Conservation (phyloP, 257 asterid genomes). For the Nicotiana otophora region DNA sequence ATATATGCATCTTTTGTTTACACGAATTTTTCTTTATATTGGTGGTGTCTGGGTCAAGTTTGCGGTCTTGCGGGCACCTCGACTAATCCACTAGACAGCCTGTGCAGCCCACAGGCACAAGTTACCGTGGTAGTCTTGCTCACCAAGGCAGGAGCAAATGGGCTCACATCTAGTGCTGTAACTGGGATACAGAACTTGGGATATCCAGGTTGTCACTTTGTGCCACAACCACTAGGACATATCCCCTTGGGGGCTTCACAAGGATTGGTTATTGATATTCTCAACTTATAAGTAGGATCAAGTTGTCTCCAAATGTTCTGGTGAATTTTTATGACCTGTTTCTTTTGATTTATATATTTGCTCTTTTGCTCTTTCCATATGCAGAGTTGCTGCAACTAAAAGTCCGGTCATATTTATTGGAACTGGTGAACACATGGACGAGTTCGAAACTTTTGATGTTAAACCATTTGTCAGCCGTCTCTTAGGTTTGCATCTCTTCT, state of each 20-base stretch:
- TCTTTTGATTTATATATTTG: neutral
- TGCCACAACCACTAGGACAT: neutral
- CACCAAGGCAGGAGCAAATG: neutral
- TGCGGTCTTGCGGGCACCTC: neutral
- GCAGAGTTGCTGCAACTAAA: conserved; percentile 95
- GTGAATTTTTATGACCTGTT: neutral
- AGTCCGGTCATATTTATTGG: conserved; percentile 95
- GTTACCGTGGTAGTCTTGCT: neutral
- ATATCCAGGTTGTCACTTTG: neutral
- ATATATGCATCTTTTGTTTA: neutral
- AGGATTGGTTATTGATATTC: neutral
- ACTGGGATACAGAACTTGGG: neutral
- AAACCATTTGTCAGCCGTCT: conserved; percentile 98
- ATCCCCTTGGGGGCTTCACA: neutral
- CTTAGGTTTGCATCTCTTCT: conserved; percentile 51
- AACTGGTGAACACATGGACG: conserved; percentile 98
- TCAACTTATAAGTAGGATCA: neutral
- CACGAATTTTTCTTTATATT: neutral
- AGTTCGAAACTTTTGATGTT: conserved; percentile 91
- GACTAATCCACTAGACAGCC: too few species aligned
- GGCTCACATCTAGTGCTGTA: neutral
- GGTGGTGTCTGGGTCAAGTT: neutral
- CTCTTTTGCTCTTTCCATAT: conserved; percentile 14
- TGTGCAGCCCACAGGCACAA: neutral
- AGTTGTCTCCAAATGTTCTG: neutral